Percentiles rank a stretch among this genome's conserved stretches.
Evolutionary conservation across 495 filamentous ascomycete species (phyloP).

Genomic region (Lophiotrema nucula): DNA sequence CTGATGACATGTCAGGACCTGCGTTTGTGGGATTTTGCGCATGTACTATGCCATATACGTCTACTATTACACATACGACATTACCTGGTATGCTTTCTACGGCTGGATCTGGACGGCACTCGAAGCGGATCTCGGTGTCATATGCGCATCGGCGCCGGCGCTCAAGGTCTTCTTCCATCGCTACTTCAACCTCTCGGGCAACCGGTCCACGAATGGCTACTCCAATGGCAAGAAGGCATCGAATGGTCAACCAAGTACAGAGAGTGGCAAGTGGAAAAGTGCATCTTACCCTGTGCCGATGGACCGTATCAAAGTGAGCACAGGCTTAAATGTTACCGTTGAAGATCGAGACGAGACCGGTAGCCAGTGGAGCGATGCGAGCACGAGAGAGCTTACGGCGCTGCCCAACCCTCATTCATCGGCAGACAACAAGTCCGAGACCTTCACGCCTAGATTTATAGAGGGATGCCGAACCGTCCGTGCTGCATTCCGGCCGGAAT

Average conservation of each 20-base stretch:
- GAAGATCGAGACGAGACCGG: conserved; percentile 11
- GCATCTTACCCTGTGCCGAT: not conserved
- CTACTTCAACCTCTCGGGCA: conserved; percentile 31
- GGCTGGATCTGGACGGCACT: conserved; percentile 34
- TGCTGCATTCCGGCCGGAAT: not conserved
- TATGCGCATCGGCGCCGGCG: conserved; percentile 38
- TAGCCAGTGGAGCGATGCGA: conserved; percentile 1
- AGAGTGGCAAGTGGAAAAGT: not conserved
- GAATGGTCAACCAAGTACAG: no score
- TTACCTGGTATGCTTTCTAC: conserved; percentile 30
- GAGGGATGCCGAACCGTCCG: conserved; percentile 7
- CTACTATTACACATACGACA: conserved; percentile 36
- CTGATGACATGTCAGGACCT: conserved; percentile 22
- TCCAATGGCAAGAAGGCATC: not conserved
- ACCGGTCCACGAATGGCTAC: conserved; percentile 1
- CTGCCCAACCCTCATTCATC: not conserved
- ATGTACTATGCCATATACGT: conserved; percentile 26
- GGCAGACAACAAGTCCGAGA: not conserved
- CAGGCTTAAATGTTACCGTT: conserved; percentile 6
- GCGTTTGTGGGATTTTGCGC: conserved; percentile 31
- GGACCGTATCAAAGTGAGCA: conserved; percentile 11
- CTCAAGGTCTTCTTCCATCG: conserved; percentile 38
- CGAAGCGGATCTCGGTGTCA: conserved; percentile 38
- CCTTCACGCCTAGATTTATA: not conserved
- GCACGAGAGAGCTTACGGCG: conserved; percentile 9